Evolutionary conservation across 345 rosid species (phyloP).

Genomic region (Corchorus capsularis): DNA sequence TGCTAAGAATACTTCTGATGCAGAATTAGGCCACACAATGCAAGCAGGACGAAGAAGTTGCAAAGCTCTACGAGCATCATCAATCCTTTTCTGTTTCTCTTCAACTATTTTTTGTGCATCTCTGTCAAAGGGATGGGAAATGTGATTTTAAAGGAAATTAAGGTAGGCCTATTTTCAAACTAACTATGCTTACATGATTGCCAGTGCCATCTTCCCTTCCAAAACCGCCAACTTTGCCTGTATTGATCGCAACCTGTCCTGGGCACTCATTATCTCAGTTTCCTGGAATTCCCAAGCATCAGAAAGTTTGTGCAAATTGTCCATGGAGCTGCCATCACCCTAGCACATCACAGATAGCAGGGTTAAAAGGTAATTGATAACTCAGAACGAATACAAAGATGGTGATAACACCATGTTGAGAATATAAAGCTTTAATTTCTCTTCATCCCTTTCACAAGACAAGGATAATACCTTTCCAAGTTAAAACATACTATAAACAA

Average conservation of each 20-base stretch:
- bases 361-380: constrained; percentile 24
- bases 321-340: constrained; percentile 38
- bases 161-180: constrained; percentile 4
- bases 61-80: constrained; percentile 64
- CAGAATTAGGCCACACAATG: constrained; percentile 85
- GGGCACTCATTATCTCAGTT: constrained; percentile 70
- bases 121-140: constrained; percentile 40
- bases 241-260: constrained; percentile 68
- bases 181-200: constrained; percentile 52
- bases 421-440: not conserved
- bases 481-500: not conserved
- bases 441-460: not conserved
- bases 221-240: constrained; percentile 79
- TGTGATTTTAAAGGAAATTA: constrained; percentile 10
- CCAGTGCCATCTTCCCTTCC: constrained; percentile 91
- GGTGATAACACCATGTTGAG: not conserved
- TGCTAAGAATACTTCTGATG: constrained; percentile 75
- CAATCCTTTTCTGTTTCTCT: constrained; percentile 72
- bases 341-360: constrained; percentile 24
- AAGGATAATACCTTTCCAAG: not conserved
- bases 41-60: constrained; percentile 62
- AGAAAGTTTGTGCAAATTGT: constrained; percentile 51
- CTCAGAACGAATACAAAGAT: constrained; percentile 18
- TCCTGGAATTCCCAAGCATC: constrained; percentile 92
- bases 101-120: constrained; percentile 70